Evolutionary conservation across 352 stramenopile species (phyloP).

Genomic region (Paralagenidium karlingii): DNA sequence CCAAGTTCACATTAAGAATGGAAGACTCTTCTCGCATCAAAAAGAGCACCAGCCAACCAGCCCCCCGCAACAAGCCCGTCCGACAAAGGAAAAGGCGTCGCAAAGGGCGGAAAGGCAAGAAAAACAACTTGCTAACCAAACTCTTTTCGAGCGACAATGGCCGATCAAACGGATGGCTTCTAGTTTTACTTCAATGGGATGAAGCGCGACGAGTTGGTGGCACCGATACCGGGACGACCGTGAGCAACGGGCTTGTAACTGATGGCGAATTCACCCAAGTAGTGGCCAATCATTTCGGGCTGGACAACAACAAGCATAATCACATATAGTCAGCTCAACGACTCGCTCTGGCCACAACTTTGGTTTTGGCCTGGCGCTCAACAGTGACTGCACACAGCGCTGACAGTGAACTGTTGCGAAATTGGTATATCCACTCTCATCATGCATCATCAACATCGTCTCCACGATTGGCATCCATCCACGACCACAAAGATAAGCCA

Average conservation of each 20-base stretch:
- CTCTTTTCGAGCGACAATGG: not conserved
- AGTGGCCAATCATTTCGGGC: constrained; percentile 99
- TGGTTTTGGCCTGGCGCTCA: no score
- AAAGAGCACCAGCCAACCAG: no score
- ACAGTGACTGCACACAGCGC: no score
- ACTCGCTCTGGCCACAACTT: not conserved
- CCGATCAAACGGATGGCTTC: no score
- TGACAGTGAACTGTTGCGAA: no score
- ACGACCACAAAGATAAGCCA: no score
- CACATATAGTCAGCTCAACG: not conserved
- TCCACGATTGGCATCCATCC: no score
- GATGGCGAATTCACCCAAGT: constrained; percentile 99
- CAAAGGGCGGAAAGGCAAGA: not conserved
- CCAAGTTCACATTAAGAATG: no score
- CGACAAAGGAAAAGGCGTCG: constrained; percentile 1
- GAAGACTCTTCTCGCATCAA: no score
- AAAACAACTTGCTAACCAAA: not conserved
- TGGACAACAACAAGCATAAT: constrained; percentile 6
- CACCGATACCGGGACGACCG: constrained; percentile 97
- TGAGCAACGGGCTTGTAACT: constrained; percentile 97
- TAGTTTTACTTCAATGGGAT: constrained; percentile 97
- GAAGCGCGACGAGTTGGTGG: constrained; percentile 96
- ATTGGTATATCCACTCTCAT: no score
- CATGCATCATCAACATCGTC: no score
- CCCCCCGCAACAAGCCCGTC: no score